Evolutionary conservation across 2,329 filamentous ascomycete species (phyloP).

Genomic region (Mycogone perniciosa): DNA sequence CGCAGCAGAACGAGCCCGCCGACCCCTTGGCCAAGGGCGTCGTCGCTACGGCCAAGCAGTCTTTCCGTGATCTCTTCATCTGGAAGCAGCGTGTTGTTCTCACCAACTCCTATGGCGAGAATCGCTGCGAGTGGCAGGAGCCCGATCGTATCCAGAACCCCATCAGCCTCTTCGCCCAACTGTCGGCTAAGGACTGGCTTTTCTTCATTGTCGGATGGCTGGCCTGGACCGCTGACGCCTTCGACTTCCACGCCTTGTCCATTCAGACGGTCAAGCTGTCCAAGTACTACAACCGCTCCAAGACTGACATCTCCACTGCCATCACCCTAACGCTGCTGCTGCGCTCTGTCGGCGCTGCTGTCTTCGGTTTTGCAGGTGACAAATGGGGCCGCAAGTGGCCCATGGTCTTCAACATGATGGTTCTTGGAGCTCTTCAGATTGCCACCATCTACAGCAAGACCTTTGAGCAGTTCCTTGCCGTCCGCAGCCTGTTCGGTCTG

Average conservation of each 20-base stretch:
- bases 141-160: conserved; percentile 65
- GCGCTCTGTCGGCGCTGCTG: conserved; percentile 65
- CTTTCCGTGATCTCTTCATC: conserved; percentile 57
- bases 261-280: conserved; percentile 70
- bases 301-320: conserved; percentile 65
- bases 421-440: conserved; percentile 61
- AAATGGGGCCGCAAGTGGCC: conserved; percentile 78
- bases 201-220: conserved; percentile 69
- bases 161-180: conserved; percentile 57
- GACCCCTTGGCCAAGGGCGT: conserved; percentile 63
- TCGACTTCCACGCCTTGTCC: conserved; percentile 75
- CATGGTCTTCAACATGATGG: conserved; percentile 73
- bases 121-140: conserved; percentile 59
- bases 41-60: conserved; percentile 58
- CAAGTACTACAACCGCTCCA: conserved; percentile 41
- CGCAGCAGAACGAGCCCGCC: conserved; percentile 41
- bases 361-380: conserved; percentile 73
- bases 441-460: conserved; percentile 71
- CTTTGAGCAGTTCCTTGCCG: conserved; percentile 68
- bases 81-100: conserved; percentile 70
- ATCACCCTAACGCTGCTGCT: conserved; percentile 71
- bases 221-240: conserved; percentile 76
- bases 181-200: conserved; percentile 62
- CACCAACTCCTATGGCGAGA: conserved; percentile 58
- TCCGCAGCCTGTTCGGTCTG: conserved; percentile 65